Evolutionary conservation across 345 rosid species (phyloP).

Genomic region (Hibiscus tridactylites): DNA sequence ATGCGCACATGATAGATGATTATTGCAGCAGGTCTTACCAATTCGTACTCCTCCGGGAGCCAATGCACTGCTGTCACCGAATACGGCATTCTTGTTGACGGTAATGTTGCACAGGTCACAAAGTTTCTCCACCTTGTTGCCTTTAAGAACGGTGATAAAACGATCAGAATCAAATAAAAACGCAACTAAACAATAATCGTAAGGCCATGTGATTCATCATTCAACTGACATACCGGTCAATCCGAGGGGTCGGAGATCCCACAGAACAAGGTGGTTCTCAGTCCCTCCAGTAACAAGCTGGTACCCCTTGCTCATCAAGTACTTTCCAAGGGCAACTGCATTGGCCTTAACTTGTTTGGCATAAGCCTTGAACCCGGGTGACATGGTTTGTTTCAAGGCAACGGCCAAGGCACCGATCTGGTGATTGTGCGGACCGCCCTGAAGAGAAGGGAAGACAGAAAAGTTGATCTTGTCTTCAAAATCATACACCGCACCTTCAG

Average conservation of each 20-base stretch:
- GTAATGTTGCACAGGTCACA: conserved; percentile 94
- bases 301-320: conserved; percentile 75
- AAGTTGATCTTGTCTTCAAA: conserved; percentile 99
- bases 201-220: not conserved
- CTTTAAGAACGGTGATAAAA: conserved; percentile 27
- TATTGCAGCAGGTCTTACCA: conserved; percentile 37
- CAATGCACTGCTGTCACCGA: conserved; percentile 99
- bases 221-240: conserved; percentile 56
- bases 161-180: not conserved
- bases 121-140: conserved; percentile 99
- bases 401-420: conserved; percentile 99
- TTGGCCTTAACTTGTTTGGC: conserved; percentile 98
- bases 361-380: conserved; percentile 88
- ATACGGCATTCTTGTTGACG: conserved; percentile 97
- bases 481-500: conserved; percentile 85
- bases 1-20: not conserved
- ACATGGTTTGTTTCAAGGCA: conserved; percentile 76
- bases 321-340: conserved; percentile 88
- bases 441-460: conserved; percentile 95
- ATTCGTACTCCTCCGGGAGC: conserved; percentile 99
- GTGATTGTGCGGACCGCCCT: conserved; percentile 99
- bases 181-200: not conserved
- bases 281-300: conserved; percentile 91
- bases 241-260: conserved; percentile 99
- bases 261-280: conserved; percentile 97